These are phyloP conservation scores for Zancudomyces culisetae DNA, from an alignment of 371 early-diverging fungal genomes.

Conservation along the genomic window DNA sequence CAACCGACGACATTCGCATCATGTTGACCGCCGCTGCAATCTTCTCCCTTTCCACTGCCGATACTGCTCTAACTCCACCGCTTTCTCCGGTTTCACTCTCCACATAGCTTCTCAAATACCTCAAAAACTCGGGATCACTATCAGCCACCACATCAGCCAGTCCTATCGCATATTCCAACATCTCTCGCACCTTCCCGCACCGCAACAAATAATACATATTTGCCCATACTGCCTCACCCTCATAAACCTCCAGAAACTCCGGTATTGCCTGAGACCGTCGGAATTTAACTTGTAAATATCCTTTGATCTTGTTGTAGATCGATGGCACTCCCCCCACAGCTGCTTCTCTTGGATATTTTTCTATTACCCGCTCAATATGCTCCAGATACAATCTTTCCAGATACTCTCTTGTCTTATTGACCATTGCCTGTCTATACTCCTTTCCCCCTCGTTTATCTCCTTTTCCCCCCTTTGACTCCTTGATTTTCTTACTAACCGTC, in stretches of 20 bases:
- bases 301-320: slow-evolving; percentile 37
- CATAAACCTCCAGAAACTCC: slow-evolving; percentile 29
- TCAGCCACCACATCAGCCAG: slow-evolving; percentile 27
- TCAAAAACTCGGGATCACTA: slow-evolving; percentile 36
- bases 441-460: neutral
- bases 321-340: slow-evolving; percentile 50
- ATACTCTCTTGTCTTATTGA: slow-evolving; percentile 13
- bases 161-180: slow-evolving; percentile 36
- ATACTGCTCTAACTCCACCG: slow-evolving; percentile 5
- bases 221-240: slow-evolving; percentile 61
- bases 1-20: slow-evolving; percentile 16
- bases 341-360: slow-evolving; percentile 37
- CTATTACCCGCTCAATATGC: slow-evolving; percentile 33
- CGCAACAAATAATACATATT: slow-evolving; percentile 59
- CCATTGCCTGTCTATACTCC: slow-evolving; percentile 2
- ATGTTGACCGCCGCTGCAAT: slow-evolving; percentile 2
- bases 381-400: slow-evolving; percentile 22
- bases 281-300: slow-evolving; percentile 41
- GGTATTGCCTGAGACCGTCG: slow-evolving; percentile 27
- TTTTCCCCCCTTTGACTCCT: too few relatives aligned
- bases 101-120: slow-evolving; percentile 45
- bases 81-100: too few relatives aligned
- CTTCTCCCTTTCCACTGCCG: neutral
- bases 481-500: too few relatives aligned
- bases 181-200: slow-evolving; percentile 41